Percentiles rank a stretch among this genome's conserved stretches.
These are phyloP conservation scores for Catenaria anguillulae DNA, from an alignment of 371 early-diverging fungal genomes.

Conservation along the genomic window DNA sequence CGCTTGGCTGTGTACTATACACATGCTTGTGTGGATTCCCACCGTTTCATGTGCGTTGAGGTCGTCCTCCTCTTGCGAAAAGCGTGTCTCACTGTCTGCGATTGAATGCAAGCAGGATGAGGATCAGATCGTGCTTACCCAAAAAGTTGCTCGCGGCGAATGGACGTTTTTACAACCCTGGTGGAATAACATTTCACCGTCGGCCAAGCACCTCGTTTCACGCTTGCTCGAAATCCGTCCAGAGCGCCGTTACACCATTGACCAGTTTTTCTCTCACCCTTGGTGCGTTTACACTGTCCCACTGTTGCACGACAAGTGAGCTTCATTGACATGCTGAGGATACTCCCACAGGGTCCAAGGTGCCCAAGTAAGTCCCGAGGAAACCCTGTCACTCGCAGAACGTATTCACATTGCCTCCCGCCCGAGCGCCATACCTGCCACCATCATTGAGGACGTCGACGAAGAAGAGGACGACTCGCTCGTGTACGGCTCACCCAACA, in stretches of 20 bases:
- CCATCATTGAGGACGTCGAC: no score
- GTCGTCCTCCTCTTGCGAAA: constrained; percentile 10
- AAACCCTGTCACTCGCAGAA: no score
- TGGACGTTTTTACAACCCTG: constrained; percentile 50
- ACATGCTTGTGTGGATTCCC: constrained; percentile 78
- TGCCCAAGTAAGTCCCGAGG: no score
- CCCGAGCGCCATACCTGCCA: no score
- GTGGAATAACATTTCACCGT: constrained; percentile 70
- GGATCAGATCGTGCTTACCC: constrained; percentile 13
- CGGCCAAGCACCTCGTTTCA: constrained; percentile 59
- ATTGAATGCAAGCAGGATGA: constrained; percentile 6
- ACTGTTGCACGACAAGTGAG: no score
- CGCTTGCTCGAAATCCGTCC: constrained; percentile 72
- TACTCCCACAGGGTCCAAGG: no score
- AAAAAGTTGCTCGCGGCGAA: constrained; percentile 19
- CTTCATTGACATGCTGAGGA: no score
- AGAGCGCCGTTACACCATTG: constrained; percentile 60
- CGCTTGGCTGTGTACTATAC: constrained; percentile 81
- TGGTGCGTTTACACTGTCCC: no score
- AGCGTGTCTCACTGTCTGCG: neutral
- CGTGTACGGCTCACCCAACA: no score
- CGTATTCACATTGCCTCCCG: no score
- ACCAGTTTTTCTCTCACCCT: constrained; percentile 67
- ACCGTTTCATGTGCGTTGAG: constrained; percentile 67
- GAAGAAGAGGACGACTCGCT: no score